phyloP scores from a whole-genome alignment of 345 rosid species.

The Pugionium cornutum region DNA sequence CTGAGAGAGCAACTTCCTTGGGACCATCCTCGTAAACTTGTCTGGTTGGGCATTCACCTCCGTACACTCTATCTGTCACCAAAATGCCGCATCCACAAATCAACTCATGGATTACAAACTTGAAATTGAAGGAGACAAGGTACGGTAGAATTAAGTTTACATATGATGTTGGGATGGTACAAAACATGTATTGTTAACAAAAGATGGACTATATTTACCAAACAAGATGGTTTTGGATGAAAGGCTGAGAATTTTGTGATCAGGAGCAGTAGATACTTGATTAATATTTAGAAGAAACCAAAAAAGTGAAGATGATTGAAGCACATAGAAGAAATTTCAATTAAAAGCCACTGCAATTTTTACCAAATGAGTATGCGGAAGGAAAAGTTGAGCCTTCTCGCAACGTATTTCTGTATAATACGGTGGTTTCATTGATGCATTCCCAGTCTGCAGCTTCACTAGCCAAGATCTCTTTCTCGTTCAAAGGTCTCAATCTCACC shows the following conservation, averaged over 20 bases:
- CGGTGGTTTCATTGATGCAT: constrained; percentile 81
- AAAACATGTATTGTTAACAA: constrained; percentile 4
- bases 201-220: constrained; percentile 39
- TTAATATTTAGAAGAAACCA: constrained; percentile 26
- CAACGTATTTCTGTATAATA: constrained; percentile 85
- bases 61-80: constrained; percentile 82
- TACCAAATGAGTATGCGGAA: constrained; percentile 87
- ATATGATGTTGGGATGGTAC: not conserved
- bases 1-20: constrained; percentile 85
- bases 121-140: constrained; percentile 6
- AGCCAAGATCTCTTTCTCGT: constrained; percentile 70
- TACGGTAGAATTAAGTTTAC: not conserved
- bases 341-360: constrained; percentile 19
- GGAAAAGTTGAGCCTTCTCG: constrained; percentile 97
- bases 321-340: constrained; percentile 5
- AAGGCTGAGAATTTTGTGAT: constrained; percentile 51
- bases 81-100: constrained; percentile 26
- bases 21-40: constrained; percentile 81
- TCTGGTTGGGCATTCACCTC: constrained; percentile 78
- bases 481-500: constrained; percentile 95
- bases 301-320: constrained; percentile 1
- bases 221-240: constrained; percentile 44
- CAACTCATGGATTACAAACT: constrained; percentile 14
- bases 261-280: constrained; percentile 47
- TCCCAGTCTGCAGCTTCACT: constrained; percentile 95